phyloP scores from a whole-genome alignment of 306 rosid genomes.

The Crataegus laevigata region DNA sequence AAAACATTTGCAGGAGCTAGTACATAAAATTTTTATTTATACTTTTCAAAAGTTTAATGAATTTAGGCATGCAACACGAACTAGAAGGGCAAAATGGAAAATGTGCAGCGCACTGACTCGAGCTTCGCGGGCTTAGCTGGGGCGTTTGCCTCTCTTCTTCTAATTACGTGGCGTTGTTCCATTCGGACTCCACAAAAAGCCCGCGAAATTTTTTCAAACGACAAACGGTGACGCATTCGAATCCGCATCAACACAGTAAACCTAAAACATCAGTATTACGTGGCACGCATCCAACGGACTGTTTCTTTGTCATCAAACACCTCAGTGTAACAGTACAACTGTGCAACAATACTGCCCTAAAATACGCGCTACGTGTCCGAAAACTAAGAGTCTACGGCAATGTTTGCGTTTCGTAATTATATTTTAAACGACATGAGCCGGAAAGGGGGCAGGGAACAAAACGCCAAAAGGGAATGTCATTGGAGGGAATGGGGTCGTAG shows the following conservation, averaged over 20 bases:
- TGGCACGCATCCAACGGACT: background rate
- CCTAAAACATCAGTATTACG: background rate
- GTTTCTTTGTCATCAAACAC: background rate
- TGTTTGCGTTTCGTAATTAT: background rate
- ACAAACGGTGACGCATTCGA: background rate
- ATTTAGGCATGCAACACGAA: background rate
- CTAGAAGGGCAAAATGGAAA: background rate
- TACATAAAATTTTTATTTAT: too few relatives aligned
- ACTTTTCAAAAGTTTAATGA: too few relatives aligned
- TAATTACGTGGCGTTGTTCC: background rate
- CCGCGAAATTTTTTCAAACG: background rate
- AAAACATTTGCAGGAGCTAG: too few relatives aligned
- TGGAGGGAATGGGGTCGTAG: background rate
- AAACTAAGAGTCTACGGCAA: background rate
- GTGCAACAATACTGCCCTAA: background rate
- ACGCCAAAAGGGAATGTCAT: background rate
- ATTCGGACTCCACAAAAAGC: background rate
- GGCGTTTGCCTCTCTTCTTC: background rate
- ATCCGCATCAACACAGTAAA: background rate
- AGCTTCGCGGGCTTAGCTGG: background rate
- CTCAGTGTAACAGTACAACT: background rate
- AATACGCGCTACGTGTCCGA: background rate
- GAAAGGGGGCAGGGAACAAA: background rate
- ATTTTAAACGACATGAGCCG: background rate
- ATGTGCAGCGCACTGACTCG: background rate